Conservation (phyloP, 306 rosid genomes). For the Prinsepia uniflora region DNA sequence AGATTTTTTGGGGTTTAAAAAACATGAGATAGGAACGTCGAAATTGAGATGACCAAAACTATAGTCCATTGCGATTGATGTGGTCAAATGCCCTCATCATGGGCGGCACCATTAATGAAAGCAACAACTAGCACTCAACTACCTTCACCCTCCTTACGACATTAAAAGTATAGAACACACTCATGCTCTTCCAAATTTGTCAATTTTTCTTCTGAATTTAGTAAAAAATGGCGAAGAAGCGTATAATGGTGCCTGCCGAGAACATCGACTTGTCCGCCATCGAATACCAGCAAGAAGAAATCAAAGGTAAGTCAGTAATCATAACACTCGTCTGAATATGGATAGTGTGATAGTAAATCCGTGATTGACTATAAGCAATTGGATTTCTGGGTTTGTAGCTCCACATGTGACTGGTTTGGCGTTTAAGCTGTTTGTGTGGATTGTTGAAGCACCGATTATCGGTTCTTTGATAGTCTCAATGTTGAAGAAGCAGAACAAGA, state of each 20-base stretch:
- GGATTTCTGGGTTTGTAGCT: conserved; percentile 56
- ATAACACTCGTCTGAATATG: neutral
- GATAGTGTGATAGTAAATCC: neutral
- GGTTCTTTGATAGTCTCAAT: conserved; percentile 49
- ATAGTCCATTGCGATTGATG: neutral
- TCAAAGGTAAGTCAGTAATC: conserved; percentile 43
- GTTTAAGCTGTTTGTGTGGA: conserved; percentile 59
- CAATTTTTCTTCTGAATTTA: neutral
- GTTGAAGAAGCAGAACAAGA: conserved; percentile 65
- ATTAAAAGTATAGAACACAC: neutral
- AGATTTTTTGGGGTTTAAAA: no score
- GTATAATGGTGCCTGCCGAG: conserved; percentile 58
- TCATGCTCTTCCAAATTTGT: neutral
- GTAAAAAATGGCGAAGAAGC: conserved; percentile 63
- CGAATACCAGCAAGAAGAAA: conserved; percentile 43
- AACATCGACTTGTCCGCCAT: conserved; percentile 59
- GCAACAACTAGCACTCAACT: neutral
- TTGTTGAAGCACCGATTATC: conserved; percentile 54
- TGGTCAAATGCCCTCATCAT: neutral
- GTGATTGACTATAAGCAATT: neutral
- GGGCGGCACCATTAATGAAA: conserved; percentile 2
- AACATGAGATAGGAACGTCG: neutral
- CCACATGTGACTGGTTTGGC: conserved; percentile 80
- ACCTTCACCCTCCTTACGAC: neutral
- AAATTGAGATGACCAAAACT: neutral